Evolutionary conservation across 208 protist species (phyloP).

Genomic region (Leishmania mexicana): DNA sequence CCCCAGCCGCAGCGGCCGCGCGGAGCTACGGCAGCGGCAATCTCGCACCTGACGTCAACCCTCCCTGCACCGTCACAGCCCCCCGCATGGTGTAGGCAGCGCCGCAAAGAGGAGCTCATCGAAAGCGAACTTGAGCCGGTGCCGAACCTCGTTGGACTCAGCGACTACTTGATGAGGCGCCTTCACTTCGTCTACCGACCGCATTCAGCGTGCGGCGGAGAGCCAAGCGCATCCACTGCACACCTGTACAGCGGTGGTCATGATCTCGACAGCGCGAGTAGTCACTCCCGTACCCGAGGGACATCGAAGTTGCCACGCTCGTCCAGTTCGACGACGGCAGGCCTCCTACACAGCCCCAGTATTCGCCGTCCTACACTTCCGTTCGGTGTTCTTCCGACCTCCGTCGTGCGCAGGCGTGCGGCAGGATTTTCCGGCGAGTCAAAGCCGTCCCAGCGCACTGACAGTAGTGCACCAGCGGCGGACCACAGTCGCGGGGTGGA

Average conservation of each 20-base stretch:
- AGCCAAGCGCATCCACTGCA: not conserved
- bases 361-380: not conserved
- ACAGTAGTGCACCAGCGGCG: not conserved
- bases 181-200: constrained; percentile 18
- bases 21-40: not conserved
- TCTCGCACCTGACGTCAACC: not conserved
- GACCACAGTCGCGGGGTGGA: not conserved
- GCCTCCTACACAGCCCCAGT: not conserved
- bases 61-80: not conserved
- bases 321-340: not conserved
- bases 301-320: not conserved
- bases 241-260: not conserved
- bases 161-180: constrained; percentile 24
- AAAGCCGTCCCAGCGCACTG: not conserved
- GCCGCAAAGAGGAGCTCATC: constrained; percentile 22
- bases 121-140: constrained; percentile 25
- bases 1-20: not conserved
- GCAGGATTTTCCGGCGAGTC: not conserved
- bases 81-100: constrained; percentile 5
- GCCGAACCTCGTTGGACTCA: constrained; percentile 36
- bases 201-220: not conserved
- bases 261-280: not conserved
- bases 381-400: not conserved
- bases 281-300: not conserved
- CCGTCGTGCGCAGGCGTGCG: too few relatives aligned